phyloP scores from a whole-genome alignment of 140 eudicot species.

The Anethum foeniculum region DNA sequence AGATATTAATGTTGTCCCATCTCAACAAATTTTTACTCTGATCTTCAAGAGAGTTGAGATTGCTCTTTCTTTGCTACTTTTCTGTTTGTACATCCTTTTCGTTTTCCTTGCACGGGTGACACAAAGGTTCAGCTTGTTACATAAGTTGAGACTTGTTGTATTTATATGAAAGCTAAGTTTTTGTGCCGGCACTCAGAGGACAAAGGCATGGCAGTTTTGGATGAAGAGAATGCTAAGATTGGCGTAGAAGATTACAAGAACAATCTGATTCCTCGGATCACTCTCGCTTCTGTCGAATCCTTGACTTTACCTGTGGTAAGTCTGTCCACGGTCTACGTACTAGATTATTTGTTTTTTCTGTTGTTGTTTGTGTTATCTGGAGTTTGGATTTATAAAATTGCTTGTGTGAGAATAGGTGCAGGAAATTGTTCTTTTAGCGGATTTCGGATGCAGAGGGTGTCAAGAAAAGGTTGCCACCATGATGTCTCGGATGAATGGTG shows the following conservation, averaged over 20 bases:
- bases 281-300: constrained; percentile 71
- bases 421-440: constrained; percentile 72
- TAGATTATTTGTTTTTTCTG: background rate
- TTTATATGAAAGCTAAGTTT: background rate
- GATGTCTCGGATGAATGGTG: constrained; percentile 56
- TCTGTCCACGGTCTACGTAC: background rate
- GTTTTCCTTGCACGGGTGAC: background rate
- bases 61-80: constrained; percentile 1
- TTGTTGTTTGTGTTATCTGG: background rate
- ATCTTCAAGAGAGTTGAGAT: background rate
- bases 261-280: constrained; percentile 17
- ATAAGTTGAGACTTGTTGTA: background rate
- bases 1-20: background rate
- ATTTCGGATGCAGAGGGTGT: constrained; percentile 54
- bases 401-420: constrained; percentile 43
- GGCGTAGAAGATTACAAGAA: background rate
- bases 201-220: constrained; percentile 25
- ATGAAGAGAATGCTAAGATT: constrained; percentile 8
- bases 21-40: background rate
- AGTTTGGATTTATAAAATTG: background rate
- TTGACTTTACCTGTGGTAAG: constrained; percentile 61
- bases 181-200: constrained; percentile 13
- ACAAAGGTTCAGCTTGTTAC: background rate
- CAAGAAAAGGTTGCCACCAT: constrained; percentile 56
- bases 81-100: constrained; percentile 4